A percentile compares a stretch with the other conserved stretches of the same genome.
These are phyloP conservation scores for Nemania abortiva DNA, from an alignment of 2,329 filamentous ascomycete species.

Conservation along the genomic window DNA sequence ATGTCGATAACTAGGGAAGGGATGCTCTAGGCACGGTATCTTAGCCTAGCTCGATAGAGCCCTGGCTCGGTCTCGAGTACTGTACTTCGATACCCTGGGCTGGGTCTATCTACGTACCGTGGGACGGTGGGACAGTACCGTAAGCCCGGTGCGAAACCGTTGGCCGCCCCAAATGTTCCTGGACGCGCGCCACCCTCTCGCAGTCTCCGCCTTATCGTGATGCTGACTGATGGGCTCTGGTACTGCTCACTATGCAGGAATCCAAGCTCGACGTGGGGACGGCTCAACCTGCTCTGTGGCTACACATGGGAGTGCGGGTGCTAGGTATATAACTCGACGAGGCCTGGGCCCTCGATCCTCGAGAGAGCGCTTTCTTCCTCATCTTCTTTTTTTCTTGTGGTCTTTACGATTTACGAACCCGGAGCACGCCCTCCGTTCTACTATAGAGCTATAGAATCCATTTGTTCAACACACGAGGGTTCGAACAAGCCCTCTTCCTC, in stretches of 20 bases:
- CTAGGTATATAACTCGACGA: slow-evolving; percentile 37
- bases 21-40: slow-evolving; percentile 17
- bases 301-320: slow-evolving; percentile 6
- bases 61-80: slow-evolving; percentile 23
- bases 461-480: slow-evolving; percentile 43
- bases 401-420: slow-evolving; percentile 42
- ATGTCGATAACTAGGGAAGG: slow-evolving; percentile 23
- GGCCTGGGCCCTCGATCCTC: slow-evolving; percentile 12
- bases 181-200: slow-evolving; percentile 28
- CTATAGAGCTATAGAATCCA: slow-evolving; percentile 39
- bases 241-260: slow-evolving; percentile 37
- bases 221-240: slow-evolving; percentile 9
- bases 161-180: slow-evolving; percentile 6
- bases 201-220: slow-evolving; percentile 36
- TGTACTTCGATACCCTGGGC: slow-evolving; percentile 32
- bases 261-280: slow-evolving; percentile 38
- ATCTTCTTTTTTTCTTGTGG: slow-evolving; percentile 41
- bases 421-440: slow-evolving; percentile 29
- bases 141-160: slow-evolving; percentile 32
- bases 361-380: slow-evolving; percentile 24
- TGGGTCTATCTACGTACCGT: slow-evolving; percentile 20
- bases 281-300: slow-evolving; percentile 16
- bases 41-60: slow-evolving; percentile 35
- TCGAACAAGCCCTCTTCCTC: slow-evolving; percentile 34
- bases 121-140: slow-evolving; percentile 22